Percentiles rank a stretch among this genome's conserved stretches.
phyloP scores from a whole-genome alignment of 345 rosid genomes.

The Lepidium didymum region DNA sequence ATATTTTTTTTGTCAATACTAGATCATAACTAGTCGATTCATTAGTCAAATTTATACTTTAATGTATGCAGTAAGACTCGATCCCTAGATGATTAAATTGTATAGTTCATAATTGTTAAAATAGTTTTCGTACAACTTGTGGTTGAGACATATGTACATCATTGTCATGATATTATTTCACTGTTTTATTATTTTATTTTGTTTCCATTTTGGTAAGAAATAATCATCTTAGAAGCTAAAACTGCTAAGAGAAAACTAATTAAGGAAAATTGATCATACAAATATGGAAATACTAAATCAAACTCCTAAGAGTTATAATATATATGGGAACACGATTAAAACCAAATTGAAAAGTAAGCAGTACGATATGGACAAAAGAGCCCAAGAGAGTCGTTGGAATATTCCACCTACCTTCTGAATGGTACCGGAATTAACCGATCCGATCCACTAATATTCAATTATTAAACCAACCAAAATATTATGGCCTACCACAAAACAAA shows the following conservation, averaged over 20 bases:
- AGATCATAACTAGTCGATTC: too few species aligned
- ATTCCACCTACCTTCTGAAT: background rate
- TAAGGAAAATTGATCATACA: background rate
- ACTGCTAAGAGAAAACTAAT: background rate
- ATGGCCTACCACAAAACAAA: constrained; percentile 21
- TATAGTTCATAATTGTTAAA: too few species aligned
- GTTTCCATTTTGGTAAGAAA: background rate
- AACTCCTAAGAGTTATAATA: too few species aligned
- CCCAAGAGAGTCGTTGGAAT: constrained; percentile 6
- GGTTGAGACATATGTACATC: too few species aligned
- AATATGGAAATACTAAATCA: background rate
- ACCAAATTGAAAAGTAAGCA: background rate
- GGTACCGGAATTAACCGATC: background rate
- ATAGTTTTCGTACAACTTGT: too few species aligned
- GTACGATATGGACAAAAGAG: background rate
- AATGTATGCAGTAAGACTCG: too few species aligned
- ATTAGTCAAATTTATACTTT: too few species aligned
- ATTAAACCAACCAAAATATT: background rate
- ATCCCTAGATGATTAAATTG: too few species aligned
- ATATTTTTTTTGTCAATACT: too few species aligned
- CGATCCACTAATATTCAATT: background rate
- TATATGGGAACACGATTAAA: background rate
- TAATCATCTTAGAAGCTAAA: background rate
- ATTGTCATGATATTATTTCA: too few species aligned
- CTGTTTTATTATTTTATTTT: background rate